These are phyloP conservation scores for Megacollybia marginata DNA, from an alignment of 768 basidiomycete genomes.

Conservation along the genomic window DNA sequence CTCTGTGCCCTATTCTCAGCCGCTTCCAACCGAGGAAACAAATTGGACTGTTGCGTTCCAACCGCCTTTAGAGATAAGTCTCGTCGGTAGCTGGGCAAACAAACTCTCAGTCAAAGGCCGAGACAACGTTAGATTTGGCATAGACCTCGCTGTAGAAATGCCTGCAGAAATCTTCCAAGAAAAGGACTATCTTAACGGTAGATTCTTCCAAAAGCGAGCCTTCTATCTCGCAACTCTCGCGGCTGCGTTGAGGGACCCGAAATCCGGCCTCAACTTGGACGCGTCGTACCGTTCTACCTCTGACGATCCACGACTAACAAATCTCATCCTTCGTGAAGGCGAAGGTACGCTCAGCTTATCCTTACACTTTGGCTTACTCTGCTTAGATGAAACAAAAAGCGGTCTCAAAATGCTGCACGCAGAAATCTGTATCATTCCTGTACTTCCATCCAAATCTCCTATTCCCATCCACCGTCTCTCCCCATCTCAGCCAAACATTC, in stretches of 20 bases:
- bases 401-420: conserved; percentile 66
- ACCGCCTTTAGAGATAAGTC: conserved; percentile 63
- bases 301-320: conserved; percentile 59
- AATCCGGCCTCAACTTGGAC: conserved; percentile 45
- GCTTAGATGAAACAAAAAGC: conserved; percentile 33
- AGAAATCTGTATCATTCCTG: conserved; percentile 69
- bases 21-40: conserved; percentile 66
- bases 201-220: conserved; percentile 89
- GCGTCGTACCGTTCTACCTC: conserved; percentile 49
- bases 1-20: conserved; percentile 61
- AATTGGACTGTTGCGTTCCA: conserved; percentile 89
- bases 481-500: conserved; percentile 67
- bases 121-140: conserved; percentile 54
- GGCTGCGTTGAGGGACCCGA: conserved; percentile 40
- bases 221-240: conserved; percentile 84
- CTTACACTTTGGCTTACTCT: background rate
- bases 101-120: conserved; percentile 66
- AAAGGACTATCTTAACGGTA: conserved; percentile 85
- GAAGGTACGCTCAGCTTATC: conserved; percentile 30
- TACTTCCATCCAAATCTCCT: conserved; percentile 49
- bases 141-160: conserved; percentile 86
- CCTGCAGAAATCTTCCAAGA: conserved; percentile 87
- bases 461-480: conserved; percentile 64
- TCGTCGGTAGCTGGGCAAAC: conserved; percentile 86
- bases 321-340: conserved; percentile 51